These are phyloP conservation scores for Rhipidocladum racemiflorum DNA, from an alignment of 176 grass and related monocot species.

Conservation along the genomic window DNA sequence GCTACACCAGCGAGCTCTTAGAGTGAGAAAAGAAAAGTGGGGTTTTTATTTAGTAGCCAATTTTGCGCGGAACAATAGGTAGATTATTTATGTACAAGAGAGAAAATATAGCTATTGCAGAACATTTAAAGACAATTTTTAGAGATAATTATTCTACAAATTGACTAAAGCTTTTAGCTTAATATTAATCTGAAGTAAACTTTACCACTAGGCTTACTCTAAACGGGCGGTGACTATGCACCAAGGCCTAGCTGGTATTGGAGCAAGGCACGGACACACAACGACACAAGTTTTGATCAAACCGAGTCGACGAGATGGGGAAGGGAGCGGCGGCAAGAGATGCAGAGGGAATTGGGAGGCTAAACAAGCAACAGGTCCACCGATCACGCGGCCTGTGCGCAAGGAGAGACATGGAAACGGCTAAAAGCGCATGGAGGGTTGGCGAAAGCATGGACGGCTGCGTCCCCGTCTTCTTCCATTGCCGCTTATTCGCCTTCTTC, in stretches of 20 bases:
- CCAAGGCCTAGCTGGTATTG: not conserved
- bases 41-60: no score
- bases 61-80: no score
- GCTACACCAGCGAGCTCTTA: no score
- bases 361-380: constrained; percentile 2
- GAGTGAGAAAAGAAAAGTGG: no score
- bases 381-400: not conserved
- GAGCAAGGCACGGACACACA: not conserved
- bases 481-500: not conserved
- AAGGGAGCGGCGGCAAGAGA: not conserved
- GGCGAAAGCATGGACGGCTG: not conserved
- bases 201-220: no score
- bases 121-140: no score
- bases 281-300: constrained; percentile 5
- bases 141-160: no score
- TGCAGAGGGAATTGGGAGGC: constrained; percentile 20
- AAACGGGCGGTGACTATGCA: no score
- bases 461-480: not conserved
- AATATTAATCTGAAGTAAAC: no score
- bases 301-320: constrained; percentile 14
- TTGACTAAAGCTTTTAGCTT: no score
- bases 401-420: not conserved
- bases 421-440: not conserved
- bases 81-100: no score
- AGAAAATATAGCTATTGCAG: no score